Evolutionary conservation across 2,329 filamentous ascomycete genomes (phyloP).

Genomic region (Arthrocladium fulminans): DNA sequence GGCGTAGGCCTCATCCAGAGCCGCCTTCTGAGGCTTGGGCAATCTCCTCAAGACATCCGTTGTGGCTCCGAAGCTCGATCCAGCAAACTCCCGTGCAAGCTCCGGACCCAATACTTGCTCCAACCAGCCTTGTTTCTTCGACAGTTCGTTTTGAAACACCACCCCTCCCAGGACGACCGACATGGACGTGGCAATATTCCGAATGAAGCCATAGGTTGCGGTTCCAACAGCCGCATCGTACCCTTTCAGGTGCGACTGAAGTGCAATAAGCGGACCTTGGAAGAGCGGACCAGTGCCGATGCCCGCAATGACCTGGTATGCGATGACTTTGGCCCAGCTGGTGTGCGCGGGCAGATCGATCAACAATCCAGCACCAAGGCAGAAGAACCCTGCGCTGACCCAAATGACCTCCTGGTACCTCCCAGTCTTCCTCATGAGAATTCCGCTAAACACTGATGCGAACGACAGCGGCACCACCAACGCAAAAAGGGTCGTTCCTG

Average conservation of each 20-base stretch:
- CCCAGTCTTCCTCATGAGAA: slow-evolving; percentile 66
- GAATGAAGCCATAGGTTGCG: slow-evolving; percentile 47
- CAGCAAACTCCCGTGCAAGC: slow-evolving; percentile 26
- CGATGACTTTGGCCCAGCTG: slow-evolving; percentile 42
- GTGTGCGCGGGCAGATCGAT: slow-evolving; percentile 48
- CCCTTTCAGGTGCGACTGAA: slow-evolving; percentile 54
- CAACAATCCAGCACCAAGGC: slow-evolving; percentile 58
- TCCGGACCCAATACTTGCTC: slow-evolving; percentile 25
- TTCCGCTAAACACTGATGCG: slow-evolving; percentile 51
- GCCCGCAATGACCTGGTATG: slow-evolving; percentile 53
- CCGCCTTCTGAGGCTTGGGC: slow-evolving; percentile 20
- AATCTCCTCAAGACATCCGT: slow-evolving; percentile 29
- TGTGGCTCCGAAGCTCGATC: slow-evolving; percentile 29
- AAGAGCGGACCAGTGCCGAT: slow-evolving; percentile 55
- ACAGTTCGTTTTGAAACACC: slow-evolving; percentile 34
- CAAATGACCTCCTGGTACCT: slow-evolving; percentile 56
- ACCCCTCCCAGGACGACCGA: slow-evolving; percentile 47
- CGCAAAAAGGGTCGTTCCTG: slow-evolving; percentile 66
- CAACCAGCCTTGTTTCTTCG: slow-evolving; percentile 26
- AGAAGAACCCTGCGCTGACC: slow-evolving; percentile 49
- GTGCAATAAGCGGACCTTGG: slow-evolving; percentile 53
- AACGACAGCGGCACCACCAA: slow-evolving; percentile 60
- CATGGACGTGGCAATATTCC: slow-evolving; percentile 45
- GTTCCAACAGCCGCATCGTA: slow-evolving; percentile 53
- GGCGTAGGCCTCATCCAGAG: slow-evolving; percentile 28